These are phyloP conservation scores for Ogataea degrootiae DNA, from an alignment of 805 yeast species.

Conservation along the genomic window DNA sequence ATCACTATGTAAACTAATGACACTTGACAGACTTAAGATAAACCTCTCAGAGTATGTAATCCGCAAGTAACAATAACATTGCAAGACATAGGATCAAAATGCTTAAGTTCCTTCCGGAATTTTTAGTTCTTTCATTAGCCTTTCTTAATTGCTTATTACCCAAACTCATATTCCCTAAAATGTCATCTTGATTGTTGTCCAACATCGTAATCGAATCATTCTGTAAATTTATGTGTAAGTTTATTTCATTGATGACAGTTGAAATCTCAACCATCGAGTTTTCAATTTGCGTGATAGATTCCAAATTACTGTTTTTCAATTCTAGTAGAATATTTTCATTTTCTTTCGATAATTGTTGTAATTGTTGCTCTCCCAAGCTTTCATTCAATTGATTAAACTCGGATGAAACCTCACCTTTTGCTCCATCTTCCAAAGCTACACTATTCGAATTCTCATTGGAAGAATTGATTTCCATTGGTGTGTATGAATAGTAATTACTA, in stretches of 20 bases:
- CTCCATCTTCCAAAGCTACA: slow-evolving; percentile 22
- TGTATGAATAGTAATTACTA: slow-evolving; percentile 9
- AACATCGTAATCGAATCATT: slow-evolving; percentile 62
- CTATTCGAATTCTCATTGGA: slow-evolving; percentile 14
- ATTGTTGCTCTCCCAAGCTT: slow-evolving; percentile 41
- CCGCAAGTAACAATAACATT: slow-evolving; percentile 49
- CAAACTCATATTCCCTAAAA: slow-evolving; percentile 56
- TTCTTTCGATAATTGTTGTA: slow-evolving; percentile 54
- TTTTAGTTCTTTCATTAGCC: slow-evolving; percentile 64
- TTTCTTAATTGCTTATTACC: slow-evolving; percentile 69
- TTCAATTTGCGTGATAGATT: slow-evolving; percentile 57
- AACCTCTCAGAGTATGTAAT: slow-evolving; percentile 33
- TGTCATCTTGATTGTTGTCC: slow-evolving; percentile 61
- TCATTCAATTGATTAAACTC: slow-evolving; percentile 32
- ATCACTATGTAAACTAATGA: no score
- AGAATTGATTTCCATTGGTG: slow-evolving; percentile 21
- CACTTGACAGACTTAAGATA: no score
- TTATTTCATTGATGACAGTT: slow-evolving; percentile 66
- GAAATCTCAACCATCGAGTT: slow-evolving; percentile 67
- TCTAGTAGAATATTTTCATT: slow-evolving; percentile 49
- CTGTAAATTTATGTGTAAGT: slow-evolving; percentile 68
- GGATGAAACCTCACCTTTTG: slow-evolving; percentile 30
- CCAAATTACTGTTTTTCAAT: slow-evolving; percentile 54
- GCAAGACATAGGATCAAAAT: slow-evolving; percentile 53
- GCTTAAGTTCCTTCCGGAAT: slow-evolving; percentile 53